Percentiles rank a stretch among this genome's conserved stretches.
Conservation (phyloP, 805 yeast genomes). For the Yarrowia sp. region DNA sequence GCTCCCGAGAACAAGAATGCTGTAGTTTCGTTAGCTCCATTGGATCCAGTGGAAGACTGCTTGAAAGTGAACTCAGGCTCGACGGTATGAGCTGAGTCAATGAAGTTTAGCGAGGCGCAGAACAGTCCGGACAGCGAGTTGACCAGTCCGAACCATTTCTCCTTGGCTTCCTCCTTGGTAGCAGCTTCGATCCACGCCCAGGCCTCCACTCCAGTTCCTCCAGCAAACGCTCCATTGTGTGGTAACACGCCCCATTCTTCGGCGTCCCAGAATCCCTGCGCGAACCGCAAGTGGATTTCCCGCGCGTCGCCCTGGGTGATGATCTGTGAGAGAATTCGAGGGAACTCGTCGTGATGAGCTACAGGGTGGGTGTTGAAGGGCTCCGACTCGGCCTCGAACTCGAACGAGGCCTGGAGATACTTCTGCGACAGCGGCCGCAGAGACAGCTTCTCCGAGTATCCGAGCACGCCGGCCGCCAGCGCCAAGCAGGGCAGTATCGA, state of each 20-base stretch:
- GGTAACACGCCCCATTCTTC: conserved; percentile 88
- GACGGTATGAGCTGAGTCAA: conserved; percentile 80
- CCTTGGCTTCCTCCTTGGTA: conserved; percentile 60
- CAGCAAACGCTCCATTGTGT: conserved; percentile 69
- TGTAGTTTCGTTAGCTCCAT: conserved; percentile 25
- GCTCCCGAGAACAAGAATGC: conserved; percentile 75
- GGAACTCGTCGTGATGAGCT: conserved; percentile 58
- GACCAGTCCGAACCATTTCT: conserved; percentile 73
- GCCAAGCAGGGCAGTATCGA: conserved; percentile 26
- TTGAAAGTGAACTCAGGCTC: conserved; percentile 53
- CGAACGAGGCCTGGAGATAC: conserved; percentile 71
- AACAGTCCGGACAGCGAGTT: conserved; percentile 87
- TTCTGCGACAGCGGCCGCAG: conserved; percentile 78
- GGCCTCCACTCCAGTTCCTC: conserved; percentile 95
- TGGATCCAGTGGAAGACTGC: conserved; percentile 47
- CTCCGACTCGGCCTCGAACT: conserved; percentile 68
- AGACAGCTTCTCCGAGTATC: conserved; percentile 66
- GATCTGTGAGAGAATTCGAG: conserved; percentile 80
- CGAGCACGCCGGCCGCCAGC: conserved; percentile 26
- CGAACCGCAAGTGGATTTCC: conserved; percentile 82
- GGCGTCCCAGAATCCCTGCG: conserved; percentile 96
- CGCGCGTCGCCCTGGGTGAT: conserved; percentile 69
- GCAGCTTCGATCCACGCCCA: conserved; percentile 84
- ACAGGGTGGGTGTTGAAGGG: conserved; percentile 43
- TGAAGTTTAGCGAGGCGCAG: conserved; percentile 92